Conservation (phyloP, 208 protist genomes). For the Leishmania martiniquensis region DNA sequence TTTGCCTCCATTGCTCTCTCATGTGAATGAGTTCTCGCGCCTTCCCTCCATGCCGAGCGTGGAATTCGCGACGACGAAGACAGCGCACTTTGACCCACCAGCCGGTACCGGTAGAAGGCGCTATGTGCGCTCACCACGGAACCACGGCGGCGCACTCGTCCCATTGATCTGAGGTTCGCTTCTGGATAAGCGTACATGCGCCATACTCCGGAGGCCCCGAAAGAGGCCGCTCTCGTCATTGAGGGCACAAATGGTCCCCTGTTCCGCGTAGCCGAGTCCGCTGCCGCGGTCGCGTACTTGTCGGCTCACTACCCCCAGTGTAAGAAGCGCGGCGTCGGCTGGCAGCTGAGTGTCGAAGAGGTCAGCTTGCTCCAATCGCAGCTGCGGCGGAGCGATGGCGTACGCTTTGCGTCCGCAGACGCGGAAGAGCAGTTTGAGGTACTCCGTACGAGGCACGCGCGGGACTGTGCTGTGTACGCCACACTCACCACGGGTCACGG, state of each 20-base stretch:
- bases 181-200: not conserved
- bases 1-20: not conserved
- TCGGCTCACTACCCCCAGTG: slow-evolving; percentile 51
- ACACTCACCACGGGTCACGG: slow-evolving; percentile 41
- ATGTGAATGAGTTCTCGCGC: too few relatives aligned
- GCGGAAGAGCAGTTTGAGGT: slow-evolving; percentile 17
- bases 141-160: not conserved
- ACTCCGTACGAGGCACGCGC: slow-evolving; percentile 23
- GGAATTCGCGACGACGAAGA: not conserved
- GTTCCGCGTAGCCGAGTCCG: slow-evolving; percentile 17
- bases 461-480: slow-evolving; percentile 53
- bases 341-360: slow-evolving; percentile 68
- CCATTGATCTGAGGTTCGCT: not conserved
- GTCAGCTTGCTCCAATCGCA: slow-evolving; percentile 34
- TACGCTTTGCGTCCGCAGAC: slow-evolving; percentile 30
- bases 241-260: slow-evolving; percentile 29
- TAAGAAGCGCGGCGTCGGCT: slow-evolving; percentile 47
- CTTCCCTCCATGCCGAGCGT: not conserved
- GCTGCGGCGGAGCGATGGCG: not conserved
- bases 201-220: too few relatives aligned
- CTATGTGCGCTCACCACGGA: not conserved
- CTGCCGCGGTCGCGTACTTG: slow-evolving; percentile 9
- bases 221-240: not conserved
- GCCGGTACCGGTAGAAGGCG: not conserved
- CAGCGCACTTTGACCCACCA: not conserved